These are phyloP conservation scores for Cladosporium halotolerans DNA, from an alignment of 2,329 filamentous ascomycete species.

Conservation along the genomic window DNA sequence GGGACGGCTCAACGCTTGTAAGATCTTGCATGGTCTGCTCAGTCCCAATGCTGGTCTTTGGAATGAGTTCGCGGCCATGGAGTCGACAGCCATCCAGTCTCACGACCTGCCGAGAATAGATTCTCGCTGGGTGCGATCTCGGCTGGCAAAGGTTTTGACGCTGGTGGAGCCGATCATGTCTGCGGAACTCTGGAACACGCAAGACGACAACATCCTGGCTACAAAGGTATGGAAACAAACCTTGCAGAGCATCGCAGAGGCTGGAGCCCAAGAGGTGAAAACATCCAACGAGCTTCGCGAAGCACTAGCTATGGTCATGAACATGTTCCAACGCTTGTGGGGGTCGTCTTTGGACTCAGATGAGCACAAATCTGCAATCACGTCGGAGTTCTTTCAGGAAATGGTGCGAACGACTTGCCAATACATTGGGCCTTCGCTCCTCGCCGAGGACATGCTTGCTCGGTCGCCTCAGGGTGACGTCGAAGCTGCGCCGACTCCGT, in stretches of 20 bases:
- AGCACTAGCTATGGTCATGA: constrained; percentile 67
- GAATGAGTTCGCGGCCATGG: constrained; percentile 65
- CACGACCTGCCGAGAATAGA: constrained; percentile 82
- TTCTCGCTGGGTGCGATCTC: constrained; percentile 77
- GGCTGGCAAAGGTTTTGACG: constrained; percentile 59
- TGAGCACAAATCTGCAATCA: neutral
- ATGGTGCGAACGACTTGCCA: constrained; percentile 11
- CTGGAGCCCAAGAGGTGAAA: constrained; percentile 81
- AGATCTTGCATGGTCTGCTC: constrained; percentile 68
- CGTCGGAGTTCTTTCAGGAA: constrained; percentile 2
- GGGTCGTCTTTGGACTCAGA: constrained; percentile 28
- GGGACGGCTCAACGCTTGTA: constrained; percentile 57
- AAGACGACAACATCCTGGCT: constrained; percentile 19
- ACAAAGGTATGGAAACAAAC: constrained; percentile 39
- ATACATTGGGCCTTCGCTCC: constrained; percentile 17
- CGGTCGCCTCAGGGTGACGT: constrained; percentile 50
- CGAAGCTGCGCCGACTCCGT: constrained; percentile 60
- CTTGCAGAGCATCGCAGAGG: constrained; percentile 57
- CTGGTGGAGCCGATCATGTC: constrained; percentile 50
- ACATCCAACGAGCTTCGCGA: constrained; percentile 75
- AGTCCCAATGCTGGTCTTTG: constrained; percentile 56
- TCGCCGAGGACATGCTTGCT: constrained; percentile 40
- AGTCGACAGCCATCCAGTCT: constrained; percentile 45
- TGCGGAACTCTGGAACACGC: constrained; percentile 37
- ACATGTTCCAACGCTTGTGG: constrained; percentile 66